Base-by-base conservation (phyloP, 2,329 filamentous ascomycete genomes). In the Furcasterigmium furcatum region DNA sequence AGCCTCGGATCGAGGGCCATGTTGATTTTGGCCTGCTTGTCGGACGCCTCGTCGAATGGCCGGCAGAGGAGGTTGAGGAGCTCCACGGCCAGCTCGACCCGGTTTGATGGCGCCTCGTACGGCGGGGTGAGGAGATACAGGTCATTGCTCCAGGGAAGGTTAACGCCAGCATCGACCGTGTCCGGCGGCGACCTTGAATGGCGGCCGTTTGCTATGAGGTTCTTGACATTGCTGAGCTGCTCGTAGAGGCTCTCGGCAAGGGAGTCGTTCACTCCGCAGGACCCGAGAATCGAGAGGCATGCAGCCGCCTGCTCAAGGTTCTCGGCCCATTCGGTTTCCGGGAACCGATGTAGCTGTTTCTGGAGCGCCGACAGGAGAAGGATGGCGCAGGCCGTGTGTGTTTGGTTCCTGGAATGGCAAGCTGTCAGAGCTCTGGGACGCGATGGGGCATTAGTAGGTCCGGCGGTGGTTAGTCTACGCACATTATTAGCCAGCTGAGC, bases 401-500 rank as follows among this genome's bases (percentile, higher is more conserved):
- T 44, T 53, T 65, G 60, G 20, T 60, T 57, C 14, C 60, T 65
- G 19, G 1, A 4, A 9, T 8, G 18, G 4, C 14, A 7, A 14
- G 25, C 12, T 16, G 9, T 35, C 2, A 32, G 10, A 18, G 34
- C n/a, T n/a, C n/a, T n/a, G n/a, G n/a, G n/a, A n/a, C n/a, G n/a
- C n/a, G n/a, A n/a, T n/a, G n/a, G n/a, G n/a, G n/a, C n/a, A n/a
- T n/a, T n/a, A n/a, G n/a, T n/a, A n/a, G n/a, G n/a, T n/a, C n/a
- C n/a, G n/a, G n/a, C n/a, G n/a, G n/a, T n/a, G n/a, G n/a, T n/a
- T n/a, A n/a, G 12, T 27, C 7, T 27, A 41, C 58, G 45, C 52
- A 63, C 62, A 63, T 60, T 12, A 62, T 55, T 7, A 63, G 46
- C 58, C 60, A 64, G 27, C 55, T 59, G 1, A 55, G 47, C 29